Base-by-base conservation (phyloP, 2,329 filamentous ascomycete species). In the Fusarium devonianum region DNA sequence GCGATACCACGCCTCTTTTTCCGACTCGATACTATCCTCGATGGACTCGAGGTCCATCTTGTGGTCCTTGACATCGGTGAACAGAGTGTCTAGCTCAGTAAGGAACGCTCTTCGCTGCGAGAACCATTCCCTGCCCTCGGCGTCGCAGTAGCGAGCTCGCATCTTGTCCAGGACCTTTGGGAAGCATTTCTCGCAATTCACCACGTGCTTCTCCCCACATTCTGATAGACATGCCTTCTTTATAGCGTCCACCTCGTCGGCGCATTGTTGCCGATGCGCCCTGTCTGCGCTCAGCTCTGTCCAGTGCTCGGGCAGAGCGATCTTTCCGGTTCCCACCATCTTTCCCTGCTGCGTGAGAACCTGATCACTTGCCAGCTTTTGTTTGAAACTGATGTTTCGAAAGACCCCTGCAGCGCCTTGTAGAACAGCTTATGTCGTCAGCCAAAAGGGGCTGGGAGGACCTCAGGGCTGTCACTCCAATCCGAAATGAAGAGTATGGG, bases 1-100 rank as follows among this genome's bases (percentile, higher is more conserved):
- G 44, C 77, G 74, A 48, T 82, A 80, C 80, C 81, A 84, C 9
- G 74, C 73, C 51, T 75, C 73, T 61, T 80, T 81, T 63, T 83
- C 80, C 19, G 74, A 74, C 8, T 72, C 69, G 58, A 84, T 76
- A 50, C 75, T 75, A 16, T 73, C 71, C 56, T 83, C 80, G 29
- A 84, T 75, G 13, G 64, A 68, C 30, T 71, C 68, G 10, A 82
- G 66, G 40, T 73, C 71, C n/a, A 71, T 63, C 33, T 73, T 73
- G 55, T 73, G 68, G 12, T 72, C 68, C 56, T 74, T 76, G 40
- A 76, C 78, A 39, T 78, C 75, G 5, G 76, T 66, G 53, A 84
- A 77, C 34, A 82, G 62, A 34, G 67, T 66, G 52, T 79, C 77
- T 9, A 84, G 71, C 44, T 79, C 78, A 41, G 74, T 70, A 16